These are phyloP conservation scores for Boletus edulis DNA, from an alignment of 768 basidiomycete genomes.

Conservation along the genomic window DNA sequence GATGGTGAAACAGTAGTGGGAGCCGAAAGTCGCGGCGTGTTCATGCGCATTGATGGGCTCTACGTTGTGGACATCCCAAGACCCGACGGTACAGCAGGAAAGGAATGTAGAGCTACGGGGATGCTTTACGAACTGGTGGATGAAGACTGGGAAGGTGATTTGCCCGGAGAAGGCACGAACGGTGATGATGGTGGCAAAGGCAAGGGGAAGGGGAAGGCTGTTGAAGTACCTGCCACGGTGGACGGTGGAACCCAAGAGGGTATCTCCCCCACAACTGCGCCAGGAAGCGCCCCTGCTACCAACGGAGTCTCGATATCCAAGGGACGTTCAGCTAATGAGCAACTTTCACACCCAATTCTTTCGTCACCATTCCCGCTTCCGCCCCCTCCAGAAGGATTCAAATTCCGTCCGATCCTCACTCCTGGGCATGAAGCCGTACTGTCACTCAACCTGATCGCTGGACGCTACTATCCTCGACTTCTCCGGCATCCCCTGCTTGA, in stretches of 20 bases:
- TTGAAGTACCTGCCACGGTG: constrained; percentile 16
- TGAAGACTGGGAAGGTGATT: constrained; percentile 54
- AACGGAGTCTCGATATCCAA: constrained; percentile 15
- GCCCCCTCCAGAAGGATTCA: constrained; percentile 61
- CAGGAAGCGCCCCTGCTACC: constrained; percentile 18
- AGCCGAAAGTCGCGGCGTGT: constrained; percentile 51
- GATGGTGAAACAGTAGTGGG: constrained; percentile 16
- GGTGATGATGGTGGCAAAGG: constrained; percentile 19
- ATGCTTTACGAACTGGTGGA: constrained; percentile 80
- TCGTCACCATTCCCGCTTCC: constrained; percentile 48
- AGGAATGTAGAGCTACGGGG: constrained; percentile 68
- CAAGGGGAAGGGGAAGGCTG: constrained; percentile 35
- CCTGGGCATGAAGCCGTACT: constrained; percentile 63
- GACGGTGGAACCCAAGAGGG: constrained; percentile 4
- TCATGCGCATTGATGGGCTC: constrained; percentile 67
- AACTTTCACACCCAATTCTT: constrained; percentile 37
- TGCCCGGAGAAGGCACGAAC: constrained; percentile 27
- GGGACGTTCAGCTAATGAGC: constrained; percentile 23
- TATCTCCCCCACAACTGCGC: constrained; percentile 3
- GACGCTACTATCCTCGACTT: constrained; percentile 78
- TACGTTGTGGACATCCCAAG: constrained; percentile 56
- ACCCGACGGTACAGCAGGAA: constrained; percentile 39
- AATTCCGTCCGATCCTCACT: constrained; percentile 64
- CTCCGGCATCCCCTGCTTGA: constrained; percentile 62
- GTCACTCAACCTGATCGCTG: constrained; percentile 69